Evolutionary conservation across 1,284 basidiomycete genomes (phyloP).

Genomic region (Boletus sp.): DNA sequence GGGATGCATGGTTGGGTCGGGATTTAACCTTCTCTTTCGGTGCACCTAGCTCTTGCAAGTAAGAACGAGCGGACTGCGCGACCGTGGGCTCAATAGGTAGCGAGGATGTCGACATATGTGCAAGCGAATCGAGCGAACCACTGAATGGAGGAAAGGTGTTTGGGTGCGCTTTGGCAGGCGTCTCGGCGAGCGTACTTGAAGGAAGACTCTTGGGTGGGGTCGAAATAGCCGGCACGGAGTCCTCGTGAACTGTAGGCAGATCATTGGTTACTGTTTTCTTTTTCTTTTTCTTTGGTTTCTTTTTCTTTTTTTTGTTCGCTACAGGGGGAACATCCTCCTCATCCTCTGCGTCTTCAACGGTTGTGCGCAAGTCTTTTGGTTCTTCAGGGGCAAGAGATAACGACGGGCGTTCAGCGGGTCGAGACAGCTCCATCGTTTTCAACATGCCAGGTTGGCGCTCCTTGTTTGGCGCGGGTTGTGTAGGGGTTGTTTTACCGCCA

Average conservation of each 20-base stretch:
- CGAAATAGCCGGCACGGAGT: slow-evolving; percentile 14
- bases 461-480: slow-evolving; percentile 10
- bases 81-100: slow-evolving; percentile 45
- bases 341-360: slow-evolving; percentile 65
- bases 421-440: neutral
- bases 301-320: slow-evolving; percentile 59
- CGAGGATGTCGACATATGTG: slow-evolving; percentile 41
- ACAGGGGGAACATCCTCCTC: slow-evolving; percentile 40
- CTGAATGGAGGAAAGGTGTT: slow-evolving; percentile 23
- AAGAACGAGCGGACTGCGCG: slow-evolving; percentile 68
- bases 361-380: slow-evolving; percentile 42
- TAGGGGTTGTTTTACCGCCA: slow-evolving; percentile 6
- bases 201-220: slow-evolving; percentile 21
- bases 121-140: slow-evolving; percentile 26
- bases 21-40: slow-evolving; percentile 67
- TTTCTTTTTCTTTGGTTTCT: slow-evolving; percentile 71
- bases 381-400: slow-evolving; percentile 17
- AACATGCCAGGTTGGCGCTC: slow-evolving; percentile 17
- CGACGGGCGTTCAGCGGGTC: neutral
- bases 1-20: slow-evolving; percentile 51
- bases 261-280: slow-evolving; percentile 51
- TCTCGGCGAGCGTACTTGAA: slow-evolving; percentile 14
- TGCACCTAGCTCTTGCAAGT: slow-evolving; percentile 49
- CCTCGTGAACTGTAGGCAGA: slow-evolving; percentile 24
- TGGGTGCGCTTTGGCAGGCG: slow-evolving; percentile 15